phyloP scores from a whole-genome alignment of 2,329 filamentous ascomycete species.

The Blastomyces gilchristii region DNA sequence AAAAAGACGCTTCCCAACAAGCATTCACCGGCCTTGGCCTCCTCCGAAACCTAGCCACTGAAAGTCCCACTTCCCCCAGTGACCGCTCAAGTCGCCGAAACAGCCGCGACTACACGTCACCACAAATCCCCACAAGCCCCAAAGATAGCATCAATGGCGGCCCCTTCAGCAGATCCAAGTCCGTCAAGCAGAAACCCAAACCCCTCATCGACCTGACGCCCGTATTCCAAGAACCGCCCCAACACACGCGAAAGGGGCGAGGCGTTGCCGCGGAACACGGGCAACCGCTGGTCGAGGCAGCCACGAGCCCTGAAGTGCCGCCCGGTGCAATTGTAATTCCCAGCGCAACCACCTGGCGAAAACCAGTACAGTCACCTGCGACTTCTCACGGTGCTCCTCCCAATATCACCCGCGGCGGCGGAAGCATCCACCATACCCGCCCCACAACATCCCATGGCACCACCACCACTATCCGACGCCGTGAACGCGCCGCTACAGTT shows the following conservation, averaged over 20 bases:
- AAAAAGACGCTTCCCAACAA: slow-evolving; percentile 24
- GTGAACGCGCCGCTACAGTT: background rate
- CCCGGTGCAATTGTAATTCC: slow-evolving; percentile 29
- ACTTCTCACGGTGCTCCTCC: background rate
- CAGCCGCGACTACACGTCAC: slow-evolving; percentile 19
- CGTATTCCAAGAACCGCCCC: slow-evolving; percentile 52
- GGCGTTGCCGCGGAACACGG: slow-evolving; percentile 35
- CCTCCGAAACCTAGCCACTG: slow-evolving; percentile 39
- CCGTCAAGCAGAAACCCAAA: slow-evolving; percentile 39
- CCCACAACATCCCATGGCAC: background rate
- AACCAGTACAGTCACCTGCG: slow-evolving; percentile 14
- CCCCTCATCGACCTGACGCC: slow-evolving; percentile 61
- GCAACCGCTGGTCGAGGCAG: slow-evolving; percentile 32
- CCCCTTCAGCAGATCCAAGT: slow-evolving; percentile 39
- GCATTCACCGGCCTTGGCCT: slow-evolving; percentile 44
- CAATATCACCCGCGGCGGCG: background rate
- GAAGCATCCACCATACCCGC: background rate
- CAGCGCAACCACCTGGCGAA: slow-evolving; percentile 32
- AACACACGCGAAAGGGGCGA: slow-evolving; percentile 27
- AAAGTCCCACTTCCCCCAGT: slow-evolving; percentile 4
- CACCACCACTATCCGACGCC: background rate
- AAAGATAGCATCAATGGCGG: slow-evolving; percentile 21
- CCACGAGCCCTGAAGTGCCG: slow-evolving; percentile 31
- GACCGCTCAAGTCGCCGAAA: slow-evolving; percentile 15
- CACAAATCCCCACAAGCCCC: slow-evolving; percentile 1